Evolutionary conservation across 441 rosid genomes (phyloP).

Genomic region (Populus hybrid): DNA sequence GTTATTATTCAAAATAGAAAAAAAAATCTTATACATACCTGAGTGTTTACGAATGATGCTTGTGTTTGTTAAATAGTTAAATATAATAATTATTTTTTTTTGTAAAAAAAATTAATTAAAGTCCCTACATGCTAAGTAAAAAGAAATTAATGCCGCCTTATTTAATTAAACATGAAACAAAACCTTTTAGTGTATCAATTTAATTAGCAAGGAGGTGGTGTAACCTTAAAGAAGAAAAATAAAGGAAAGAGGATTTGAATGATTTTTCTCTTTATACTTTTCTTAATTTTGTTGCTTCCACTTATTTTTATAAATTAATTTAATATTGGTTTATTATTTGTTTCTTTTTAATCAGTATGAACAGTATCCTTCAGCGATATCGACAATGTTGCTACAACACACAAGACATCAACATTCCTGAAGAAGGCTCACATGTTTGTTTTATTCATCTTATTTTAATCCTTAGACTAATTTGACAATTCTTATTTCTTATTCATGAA

Average conservation of each 20-base stretch:
- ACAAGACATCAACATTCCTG: conserved; percentile 5
- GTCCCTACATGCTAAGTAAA: background rate
- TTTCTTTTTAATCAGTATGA: conserved; percentile 8
- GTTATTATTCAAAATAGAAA: background rate
- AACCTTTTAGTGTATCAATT: too few species aligned
- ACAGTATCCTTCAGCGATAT: conserved; percentile 32
- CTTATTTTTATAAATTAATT: background rate
- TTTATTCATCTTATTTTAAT: background rate
- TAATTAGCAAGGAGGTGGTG: background rate
- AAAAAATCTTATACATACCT: background rate
- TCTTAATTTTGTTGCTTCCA: background rate
- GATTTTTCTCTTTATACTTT: background rate
- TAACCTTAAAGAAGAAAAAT: background rate
- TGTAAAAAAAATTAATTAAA: too few species aligned
- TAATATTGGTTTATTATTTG: background rate
- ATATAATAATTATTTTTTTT: too few species aligned
- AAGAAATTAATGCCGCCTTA: background rate
- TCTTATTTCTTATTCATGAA: background rate
- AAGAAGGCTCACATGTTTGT: conserved; percentile 29
- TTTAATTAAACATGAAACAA: too few species aligned
- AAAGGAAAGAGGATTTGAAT: background rate
- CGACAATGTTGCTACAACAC: conserved; percentile 20
- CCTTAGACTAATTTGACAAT: too few species aligned
- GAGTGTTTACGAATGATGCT: background rate
- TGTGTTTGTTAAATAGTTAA: background rate